A percentile compares a stretch with the other conserved stretches of the same genome.
These are phyloP conservation scores for Vickermania spadyakhi DNA, from an alignment of 208 protist species.

Conservation along the genomic window DNA sequence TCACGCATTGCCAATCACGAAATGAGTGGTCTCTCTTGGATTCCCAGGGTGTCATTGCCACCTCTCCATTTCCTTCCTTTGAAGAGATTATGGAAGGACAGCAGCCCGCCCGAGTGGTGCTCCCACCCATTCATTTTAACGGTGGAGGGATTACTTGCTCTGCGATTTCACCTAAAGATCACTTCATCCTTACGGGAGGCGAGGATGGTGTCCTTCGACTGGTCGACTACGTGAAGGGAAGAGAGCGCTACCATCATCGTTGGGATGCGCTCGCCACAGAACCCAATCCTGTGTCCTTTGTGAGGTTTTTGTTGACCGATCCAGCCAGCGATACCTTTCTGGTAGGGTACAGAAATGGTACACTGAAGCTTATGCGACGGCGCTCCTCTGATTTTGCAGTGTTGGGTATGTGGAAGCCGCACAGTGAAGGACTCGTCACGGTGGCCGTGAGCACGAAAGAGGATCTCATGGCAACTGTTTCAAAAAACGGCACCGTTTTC, in stretches of 20 bases:
- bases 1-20: conserved; percentile 28
- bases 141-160: conserved; percentile 81
- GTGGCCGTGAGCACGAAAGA: conserved; percentile 54
- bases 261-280: neutral
- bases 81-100: conserved; percentile 10
- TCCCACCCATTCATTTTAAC: conserved; percentile 65
- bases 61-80: conserved; percentile 18
- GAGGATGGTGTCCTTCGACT: conserved; percentile 89
- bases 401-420: conserved; percentile 52
- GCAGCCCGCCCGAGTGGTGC: neutral
- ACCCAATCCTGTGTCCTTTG: conserved; percentile 9
- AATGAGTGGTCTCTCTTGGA: conserved; percentile 84
- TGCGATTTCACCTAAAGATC: conserved; percentile 62
- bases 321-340: conserved; percentile 27
- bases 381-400: conserved; percentile 51
- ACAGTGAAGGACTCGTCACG: conserved; percentile 39
- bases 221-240: conserved; percentile 78
- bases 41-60: conserved; percentile 34
- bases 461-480: conserved; percentile 70
- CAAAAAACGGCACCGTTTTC: conserved; percentile 82
- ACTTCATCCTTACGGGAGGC: conserved; percentile 81
- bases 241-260: conserved; percentile 26
- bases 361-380: conserved; percentile 55
- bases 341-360: conserved; percentile 82
- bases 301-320: conserved; percentile 30